Conservation (phyloP, 2,329 filamentous ascomycete species). For the Chaetomium globosum region DNA sequence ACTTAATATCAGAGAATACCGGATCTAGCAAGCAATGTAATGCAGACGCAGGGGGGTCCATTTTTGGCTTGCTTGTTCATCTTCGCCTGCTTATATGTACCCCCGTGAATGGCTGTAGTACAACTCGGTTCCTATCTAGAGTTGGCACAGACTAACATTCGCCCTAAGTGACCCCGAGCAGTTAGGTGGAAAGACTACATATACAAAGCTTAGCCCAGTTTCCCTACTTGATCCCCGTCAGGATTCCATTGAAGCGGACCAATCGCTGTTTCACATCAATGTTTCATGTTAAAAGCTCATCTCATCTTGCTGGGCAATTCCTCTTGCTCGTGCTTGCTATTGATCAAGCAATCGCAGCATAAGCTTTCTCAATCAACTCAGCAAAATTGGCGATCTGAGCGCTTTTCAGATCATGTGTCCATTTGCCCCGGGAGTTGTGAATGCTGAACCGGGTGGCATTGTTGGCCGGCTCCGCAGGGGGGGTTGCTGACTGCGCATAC, state of each 20-base stretch:
- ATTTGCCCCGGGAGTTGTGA: conserved; percentile 38
- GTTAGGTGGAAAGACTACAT: not conserved
- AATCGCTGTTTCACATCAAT: not conserved
- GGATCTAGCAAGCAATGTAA: not conserved
- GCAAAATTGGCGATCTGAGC: conserved; percentile 40
- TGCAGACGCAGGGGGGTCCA: not conserved
- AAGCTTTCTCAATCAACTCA: conserved; percentile 33
- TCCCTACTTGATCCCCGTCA: not conserved
- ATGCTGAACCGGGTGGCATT: conserved; percentile 38
- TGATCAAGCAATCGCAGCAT: conserved; percentile 5
- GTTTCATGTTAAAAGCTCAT: not conserved
- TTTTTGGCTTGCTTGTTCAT: not conserved
- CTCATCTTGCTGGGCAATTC: not conserved
- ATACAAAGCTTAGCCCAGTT: not conserved
- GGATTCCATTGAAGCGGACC: not conserved
- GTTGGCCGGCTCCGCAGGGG: conserved; percentile 37
- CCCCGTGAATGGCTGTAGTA: not conserved
- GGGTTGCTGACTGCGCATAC: conserved; percentile 34
- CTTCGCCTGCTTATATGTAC: not conserved
- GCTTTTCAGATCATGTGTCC: conserved; percentile 36
- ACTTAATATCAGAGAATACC: not conserved
- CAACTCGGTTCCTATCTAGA: not conserved
- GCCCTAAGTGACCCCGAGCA: not conserved
- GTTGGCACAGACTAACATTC: not conserved
- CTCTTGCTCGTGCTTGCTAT: not conserved